A percentile compares a stretch with the other conserved stretches of the same genome.
Evolutionary conservation across 805 yeast species (phyloP).

Genomic region (Ogataea populi-albae): DNA sequence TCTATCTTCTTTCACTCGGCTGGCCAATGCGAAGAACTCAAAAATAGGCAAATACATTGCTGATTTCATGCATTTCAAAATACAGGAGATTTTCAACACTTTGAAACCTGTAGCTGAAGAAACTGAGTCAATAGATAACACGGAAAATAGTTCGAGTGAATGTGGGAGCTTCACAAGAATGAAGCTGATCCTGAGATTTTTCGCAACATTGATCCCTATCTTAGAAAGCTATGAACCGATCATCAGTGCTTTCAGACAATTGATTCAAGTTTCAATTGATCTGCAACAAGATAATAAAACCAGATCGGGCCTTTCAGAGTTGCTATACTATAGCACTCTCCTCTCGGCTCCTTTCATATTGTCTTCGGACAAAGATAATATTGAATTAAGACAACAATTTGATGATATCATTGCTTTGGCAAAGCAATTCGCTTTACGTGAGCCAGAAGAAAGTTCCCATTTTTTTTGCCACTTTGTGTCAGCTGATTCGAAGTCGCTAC

Average conservation of each 20-base stretch:
- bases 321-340: constrained; percentile 59
- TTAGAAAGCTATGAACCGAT: constrained; percentile 44
- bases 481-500: constrained; percentile 35
- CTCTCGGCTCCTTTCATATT: constrained; percentile 58
- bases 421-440: constrained; percentile 14
- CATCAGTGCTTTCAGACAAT: constrained; percentile 45
- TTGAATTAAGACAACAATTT: constrained; percentile 32
- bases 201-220: constrained; percentile 64
- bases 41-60: constrained; percentile 66
- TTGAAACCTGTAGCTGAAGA: constrained; percentile 14
- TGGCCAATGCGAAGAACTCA: constrained; percentile 61
- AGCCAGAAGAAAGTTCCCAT: too few relatives aligned
- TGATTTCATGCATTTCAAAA: constrained; percentile 63
- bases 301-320: constrained; percentile 64
- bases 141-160: constrained; percentile 28
- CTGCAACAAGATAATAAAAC: constrained; percentile 41
- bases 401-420: constrained; percentile 48
- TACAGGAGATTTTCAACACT: constrained; percentile 52
- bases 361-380: constrained; percentile 25
- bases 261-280: constrained; percentile 54
- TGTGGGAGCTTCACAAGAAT: constrained; percentile 67
- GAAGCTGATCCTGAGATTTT: constrained; percentile 67
- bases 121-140: constrained; percentile 12
- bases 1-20: constrained; percentile 63
- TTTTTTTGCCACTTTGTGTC: too few relatives aligned